Conservation (phyloP, 441 rosid genomes). For the Jatropha podagrica region DNA sequence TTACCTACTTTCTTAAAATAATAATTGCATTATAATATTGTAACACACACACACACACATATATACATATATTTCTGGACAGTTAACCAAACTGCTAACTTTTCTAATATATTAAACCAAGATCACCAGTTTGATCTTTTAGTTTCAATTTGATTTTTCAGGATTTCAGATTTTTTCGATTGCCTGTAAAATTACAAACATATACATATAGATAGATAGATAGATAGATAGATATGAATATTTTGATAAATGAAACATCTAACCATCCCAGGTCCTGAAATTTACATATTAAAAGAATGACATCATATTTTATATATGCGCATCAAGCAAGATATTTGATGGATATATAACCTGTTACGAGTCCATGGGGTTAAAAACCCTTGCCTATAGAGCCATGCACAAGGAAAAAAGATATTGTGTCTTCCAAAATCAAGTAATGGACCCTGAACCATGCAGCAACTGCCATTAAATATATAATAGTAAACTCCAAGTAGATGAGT, state of each 20-base stretch:
- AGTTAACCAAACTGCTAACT: no score
- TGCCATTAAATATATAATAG: conserved; percentile 12
- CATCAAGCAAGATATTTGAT: conserved; percentile 23
- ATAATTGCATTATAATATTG: no score
- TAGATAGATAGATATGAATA: neutral
- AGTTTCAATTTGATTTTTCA: no score
- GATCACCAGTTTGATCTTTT: no score
- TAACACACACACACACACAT: no score
- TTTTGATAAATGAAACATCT: neutral
- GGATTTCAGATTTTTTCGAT: no score
- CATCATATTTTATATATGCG: neutral
- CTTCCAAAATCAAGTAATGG: conserved; percentile 93
- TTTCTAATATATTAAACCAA: no score
- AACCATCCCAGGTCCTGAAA: neutral
- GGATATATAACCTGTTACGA: conserved; percentile 64
- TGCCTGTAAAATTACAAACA: no score
- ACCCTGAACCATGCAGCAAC: conserved; percentile 53
- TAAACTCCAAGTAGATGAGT: neutral
- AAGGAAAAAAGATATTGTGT: conserved; percentile 69
- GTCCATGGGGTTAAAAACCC: conserved; percentile 82
- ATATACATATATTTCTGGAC: no score
- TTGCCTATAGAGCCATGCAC: conserved; percentile 85
- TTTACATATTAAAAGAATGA: neutral
- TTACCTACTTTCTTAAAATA: no score
- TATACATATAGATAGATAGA: no score